A percentile compares a stretch with the other conserved stretches of the same genome.
These are phyloP conservation scores for Aethionema arabicum DNA, from an alignment of 345 rosid genomes.

Conservation along the genomic window DNA sequence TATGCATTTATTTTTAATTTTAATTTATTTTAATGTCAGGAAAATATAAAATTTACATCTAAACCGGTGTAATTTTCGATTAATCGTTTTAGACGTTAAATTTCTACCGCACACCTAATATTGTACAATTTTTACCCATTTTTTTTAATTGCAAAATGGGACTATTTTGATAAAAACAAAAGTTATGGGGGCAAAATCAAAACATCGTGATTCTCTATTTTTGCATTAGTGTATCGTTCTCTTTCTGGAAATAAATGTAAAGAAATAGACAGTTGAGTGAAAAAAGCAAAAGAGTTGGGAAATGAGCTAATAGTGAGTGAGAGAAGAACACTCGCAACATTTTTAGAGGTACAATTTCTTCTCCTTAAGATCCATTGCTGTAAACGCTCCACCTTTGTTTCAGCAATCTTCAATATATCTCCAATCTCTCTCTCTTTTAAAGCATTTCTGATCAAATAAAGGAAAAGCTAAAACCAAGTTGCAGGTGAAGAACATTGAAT, in stretches of 20 bases:
- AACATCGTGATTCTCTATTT: neutral
- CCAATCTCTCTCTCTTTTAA: conserved; percentile 23
- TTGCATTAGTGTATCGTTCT: conserved; percentile 11
- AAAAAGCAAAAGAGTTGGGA: conserved; percentile 31
- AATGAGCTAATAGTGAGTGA: conserved; percentile 33
- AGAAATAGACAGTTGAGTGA: conserved; percentile 36
- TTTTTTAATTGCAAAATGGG: neutral
- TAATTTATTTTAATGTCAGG: too few species aligned
- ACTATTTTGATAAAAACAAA: conserved; percentile 16
- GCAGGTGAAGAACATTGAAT: conserved; percentile 30
- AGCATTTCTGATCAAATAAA: conserved; percentile 21
- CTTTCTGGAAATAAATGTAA: conserved; percentile 33
- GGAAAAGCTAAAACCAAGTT: conserved; percentile 23
- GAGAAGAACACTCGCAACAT: conserved; percentile 35
- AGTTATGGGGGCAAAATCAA: conserved; percentile 24
- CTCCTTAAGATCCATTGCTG: conserved; percentile 22
- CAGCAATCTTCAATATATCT: neutral
- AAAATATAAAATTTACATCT: too few species aligned
- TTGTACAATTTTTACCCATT: neutral
- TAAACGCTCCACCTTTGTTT: neutral
- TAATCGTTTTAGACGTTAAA: neutral
- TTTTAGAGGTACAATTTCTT: conserved; percentile 30
- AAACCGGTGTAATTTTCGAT: neutral
- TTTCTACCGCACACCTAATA: neutral
- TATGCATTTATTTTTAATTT: too few species aligned